A percentile compares a stretch with the other conserved stretches of the same genome.
phyloP scores from a whole-genome alignment of 495 filamentous ascomycete species.

The Mytilinidion resinicola region DNA sequence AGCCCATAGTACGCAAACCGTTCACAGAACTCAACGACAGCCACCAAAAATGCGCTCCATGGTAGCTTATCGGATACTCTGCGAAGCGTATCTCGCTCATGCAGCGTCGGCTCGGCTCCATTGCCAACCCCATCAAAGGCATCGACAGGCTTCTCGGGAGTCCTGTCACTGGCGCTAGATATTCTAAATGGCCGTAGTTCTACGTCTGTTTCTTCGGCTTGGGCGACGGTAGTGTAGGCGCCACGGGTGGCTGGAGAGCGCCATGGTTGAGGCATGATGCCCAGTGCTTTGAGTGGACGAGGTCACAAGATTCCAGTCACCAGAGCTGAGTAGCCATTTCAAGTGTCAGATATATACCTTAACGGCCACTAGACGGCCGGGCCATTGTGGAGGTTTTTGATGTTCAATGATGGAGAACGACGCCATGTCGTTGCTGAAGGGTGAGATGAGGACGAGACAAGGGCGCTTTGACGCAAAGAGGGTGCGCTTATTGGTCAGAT shows the following conservation, averaged over 20 bases:
- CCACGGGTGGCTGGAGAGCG: not conserved
- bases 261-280: constrained; percentile 6
- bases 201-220: not conserved
- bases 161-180: not conserved
- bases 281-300: not conserved
- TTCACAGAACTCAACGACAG: constrained; percentile 28
- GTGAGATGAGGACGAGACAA: too few relatives aligned
- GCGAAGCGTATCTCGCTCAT: constrained; percentile 18
- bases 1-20: constrained; percentile 29
- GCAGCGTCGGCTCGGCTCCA: constrained; percentile 10
- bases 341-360: too few relatives aligned
- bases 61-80: constrained; percentile 25
- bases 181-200: not conserved
- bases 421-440: too few relatives aligned
- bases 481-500: too few relatives aligned
- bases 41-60: constrained; percentile 25
- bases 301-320: not conserved
- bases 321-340: too few relatives aligned
- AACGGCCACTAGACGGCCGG: too few relatives aligned
- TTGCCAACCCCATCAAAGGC: not conserved
- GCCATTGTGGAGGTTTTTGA: too few relatives aligned
- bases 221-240: constrained; percentile 2
- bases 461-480: too few relatives aligned
- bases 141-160: not conserved
- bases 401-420: too few relatives aligned